Evolutionary conservation across 2,329 filamentous ascomycete genomes (phyloP), one percentile per base, ranked within the genome.

Genomic region (Pyricularia pennisetigena): DNA sequence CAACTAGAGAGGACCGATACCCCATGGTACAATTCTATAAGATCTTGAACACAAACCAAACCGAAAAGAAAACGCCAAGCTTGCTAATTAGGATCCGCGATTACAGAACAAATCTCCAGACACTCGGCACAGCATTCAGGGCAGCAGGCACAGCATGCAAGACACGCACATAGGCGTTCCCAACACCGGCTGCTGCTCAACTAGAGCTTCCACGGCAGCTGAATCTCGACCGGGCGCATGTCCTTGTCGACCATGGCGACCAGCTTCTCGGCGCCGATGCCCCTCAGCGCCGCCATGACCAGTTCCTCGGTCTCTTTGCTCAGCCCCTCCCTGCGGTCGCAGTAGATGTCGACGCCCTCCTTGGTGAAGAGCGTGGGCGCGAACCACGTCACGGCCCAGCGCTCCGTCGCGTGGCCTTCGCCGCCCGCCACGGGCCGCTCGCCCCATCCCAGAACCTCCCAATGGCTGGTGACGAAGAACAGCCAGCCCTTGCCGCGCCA

Each of bases 311-410:
- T 86, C 74, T 80, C 83, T 68, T 84, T 79, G 68, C 82, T 84
- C 71, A 92, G 71, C 0, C 90, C 90, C 70, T 83, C 84, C 67
- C 79, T 83, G 20, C 83, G 81, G 72, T 90, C 83, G 64, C 86
- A 88, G 77, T 94, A 95, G 10, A 96, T 78, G 78, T 97, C 93
- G 32, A 97, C 74, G 0, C 93, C 93, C 68, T 92, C 91, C 71
- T 90, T 90, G 7, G 92, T 95, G 73, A 97, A 96, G 63, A 94
- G 72, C 28, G 91, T 96, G 74, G 91, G 89, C 71, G 89, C 88
- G 77, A 97, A 97, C 83, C 90, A 94, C 4, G 91, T 96, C 16
- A 97, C 91, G 1, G 86, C 87, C 91, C 91, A 97, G 72, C 84
- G 83, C 77, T 87, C 85, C 10, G 49, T 67, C 1, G 23, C 7